These are phyloP conservation scores for Buxus sempervirens DNA, from an alignment of 164 flowering plant species.

Conservation along the genomic window DNA sequence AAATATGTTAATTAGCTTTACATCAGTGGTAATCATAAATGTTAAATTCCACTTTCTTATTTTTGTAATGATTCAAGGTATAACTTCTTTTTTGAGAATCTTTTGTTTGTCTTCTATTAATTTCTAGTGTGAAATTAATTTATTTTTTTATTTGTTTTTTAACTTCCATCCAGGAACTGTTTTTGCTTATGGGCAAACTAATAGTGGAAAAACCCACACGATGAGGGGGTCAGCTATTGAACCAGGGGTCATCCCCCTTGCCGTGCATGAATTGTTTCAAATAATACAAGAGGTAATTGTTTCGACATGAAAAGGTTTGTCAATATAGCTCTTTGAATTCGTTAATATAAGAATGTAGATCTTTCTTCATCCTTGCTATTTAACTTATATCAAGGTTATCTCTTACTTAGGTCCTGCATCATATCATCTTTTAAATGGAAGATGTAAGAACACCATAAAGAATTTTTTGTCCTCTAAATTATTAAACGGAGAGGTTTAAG, in stretches of 20 bases:
- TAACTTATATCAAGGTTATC: no score
- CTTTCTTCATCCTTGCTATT: not conserved
- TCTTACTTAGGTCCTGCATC: no score
- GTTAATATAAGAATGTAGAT: not conserved
- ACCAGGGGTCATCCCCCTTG: conserved; percentile 90
- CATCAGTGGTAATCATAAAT: no score
- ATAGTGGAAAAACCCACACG: conserved; percentile 93
- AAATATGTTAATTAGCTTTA: no score
- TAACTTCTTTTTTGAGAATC: not conserved
- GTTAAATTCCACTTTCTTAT: not conserved
- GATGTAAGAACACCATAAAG: no score
- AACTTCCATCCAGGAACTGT: conserved; percentile 62
- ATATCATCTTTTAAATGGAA: no score
- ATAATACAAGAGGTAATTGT: conserved; percentile 63
- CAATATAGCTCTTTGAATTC: not conserved
- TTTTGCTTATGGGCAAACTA: conserved; percentile 98
- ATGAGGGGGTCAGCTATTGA: conserved; percentile 82
- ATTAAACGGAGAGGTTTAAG: no score
- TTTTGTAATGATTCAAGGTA: not conserved
- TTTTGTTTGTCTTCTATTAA: not conserved
- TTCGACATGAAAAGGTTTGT: not conserved
- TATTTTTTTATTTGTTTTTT: not conserved
- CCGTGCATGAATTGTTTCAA: conserved; percentile 70
- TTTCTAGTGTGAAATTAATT: not conserved
- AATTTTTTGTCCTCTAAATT: no score